Base-by-base conservation (phyloP, 192 early-diverging fungal genomes). In the Podila minutissima region DNA sequence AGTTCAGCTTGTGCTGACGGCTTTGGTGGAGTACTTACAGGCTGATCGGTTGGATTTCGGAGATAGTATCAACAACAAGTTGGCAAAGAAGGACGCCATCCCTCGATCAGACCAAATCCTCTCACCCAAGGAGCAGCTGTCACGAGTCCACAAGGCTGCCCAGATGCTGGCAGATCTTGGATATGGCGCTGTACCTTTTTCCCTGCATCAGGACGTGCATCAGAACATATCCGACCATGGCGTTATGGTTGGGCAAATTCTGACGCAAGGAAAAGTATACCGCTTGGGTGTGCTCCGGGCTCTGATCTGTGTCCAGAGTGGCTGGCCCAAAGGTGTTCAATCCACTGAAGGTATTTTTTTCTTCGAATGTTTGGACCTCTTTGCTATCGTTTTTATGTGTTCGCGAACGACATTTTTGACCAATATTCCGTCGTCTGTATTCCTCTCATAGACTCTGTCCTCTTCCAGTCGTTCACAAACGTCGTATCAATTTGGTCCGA, bases 401-500 rank as follows among this genome's bases (percentile, higher is more conserved):
- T 13, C 8, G 13, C 11, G 29, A 6, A 10, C 31, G 28, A 62
- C 32, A 33, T 53, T 15, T 19, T 20, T 50, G 35, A 37, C 20
- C 5, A 31, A 66, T 22, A 65, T 17, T 26, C 24, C 41, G 24
- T 48, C 26, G 19, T 28, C 41, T 46, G 6, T 29, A 7, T 11
- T 31, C 15, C 17, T 24, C 15, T 9, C n/a, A 31, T 71, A 78
- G 77, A 73, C 41, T 81, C 77, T 0, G 58, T 38, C 19, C 46
- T 81, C 2, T 38, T 32, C 20, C 50, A 50, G 35, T 65, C 66
- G 9, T 81, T 81, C 49, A 73, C 50, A 37, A 69, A 59, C 26
- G 66, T 71, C 2, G 11, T 81, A 5, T 63, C 62, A 33, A 65
- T 81, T 61, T 81, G 77, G 77, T 81, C 77, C 62, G 77, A 81